phyloP scores from a whole-genome alignment of 805 yeast genomes.

The Brettanomyces bruxellensis region DNA sequence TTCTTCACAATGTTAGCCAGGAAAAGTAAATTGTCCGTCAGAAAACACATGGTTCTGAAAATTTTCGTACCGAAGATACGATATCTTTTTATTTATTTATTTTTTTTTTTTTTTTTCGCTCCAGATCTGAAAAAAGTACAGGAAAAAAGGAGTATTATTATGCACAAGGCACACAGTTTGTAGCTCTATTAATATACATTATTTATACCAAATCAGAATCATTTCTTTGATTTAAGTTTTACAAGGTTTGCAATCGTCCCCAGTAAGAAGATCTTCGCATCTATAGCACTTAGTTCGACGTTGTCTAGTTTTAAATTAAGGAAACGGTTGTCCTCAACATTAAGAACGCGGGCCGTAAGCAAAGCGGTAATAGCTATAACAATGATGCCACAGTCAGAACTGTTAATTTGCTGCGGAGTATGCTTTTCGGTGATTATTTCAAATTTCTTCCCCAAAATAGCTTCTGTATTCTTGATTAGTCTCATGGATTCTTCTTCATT shows the following conservation, averaged over 20 bases:
- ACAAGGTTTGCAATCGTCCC: conserved; percentile 25
- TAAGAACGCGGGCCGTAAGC: conserved; percentile 25
- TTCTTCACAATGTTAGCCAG: too few species aligned
- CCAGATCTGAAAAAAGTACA: too few species aligned
- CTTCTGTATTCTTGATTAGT: conserved; percentile 24
- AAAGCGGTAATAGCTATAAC: conserved; percentile 29
- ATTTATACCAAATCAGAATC: not conserved
- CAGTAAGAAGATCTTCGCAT: conserved; percentile 36
- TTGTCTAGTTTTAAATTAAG: conserved; percentile 31
- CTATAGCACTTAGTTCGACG: conserved; percentile 38
- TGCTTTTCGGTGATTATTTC: conserved; percentile 13
- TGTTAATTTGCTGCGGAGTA: conserved; percentile 55
- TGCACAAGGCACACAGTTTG: too few species aligned
- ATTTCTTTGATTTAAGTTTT: not conserved
- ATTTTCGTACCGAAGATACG: too few species aligned
- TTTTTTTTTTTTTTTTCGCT: not conserved
- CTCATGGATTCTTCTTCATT: conserved; percentile 29
- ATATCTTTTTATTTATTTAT: not conserved
- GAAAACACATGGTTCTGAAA: too few species aligned
- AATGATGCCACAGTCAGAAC: conserved; percentile 58
- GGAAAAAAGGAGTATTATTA: too few species aligned
- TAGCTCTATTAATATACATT: not conserved
- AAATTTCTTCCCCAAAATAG: conserved; percentile 16
- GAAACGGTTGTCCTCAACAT: conserved; percentile 18
- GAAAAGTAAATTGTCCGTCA: too few species aligned